Conservation (phyloP, 345 rosid species). For the Raphanus sativus region DNA sequence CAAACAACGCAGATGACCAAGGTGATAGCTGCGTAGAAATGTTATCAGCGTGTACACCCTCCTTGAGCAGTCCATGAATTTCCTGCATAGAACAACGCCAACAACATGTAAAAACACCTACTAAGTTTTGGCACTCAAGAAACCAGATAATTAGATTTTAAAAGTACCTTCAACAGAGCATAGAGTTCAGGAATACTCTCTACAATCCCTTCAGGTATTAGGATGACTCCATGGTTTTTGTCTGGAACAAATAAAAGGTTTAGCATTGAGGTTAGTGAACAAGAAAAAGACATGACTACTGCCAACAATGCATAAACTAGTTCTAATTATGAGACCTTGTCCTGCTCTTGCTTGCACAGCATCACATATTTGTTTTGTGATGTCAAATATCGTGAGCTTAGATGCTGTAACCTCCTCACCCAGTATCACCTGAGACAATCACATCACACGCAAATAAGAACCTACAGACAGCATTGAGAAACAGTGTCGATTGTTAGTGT, state of each 20-base stretch:
- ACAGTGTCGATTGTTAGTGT: not conserved
- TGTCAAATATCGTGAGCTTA: slow-evolving; percentile 91
- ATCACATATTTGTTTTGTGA: slow-evolving; percentile 87
- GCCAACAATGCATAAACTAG: slow-evolving; percentile 6
- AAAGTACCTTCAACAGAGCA: slow-evolving; percentile 80
- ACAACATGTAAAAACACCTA: not conserved
- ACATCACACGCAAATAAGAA: slow-evolving; percentile 15
- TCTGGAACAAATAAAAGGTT: slow-evolving; percentile 46
- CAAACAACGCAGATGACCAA: slow-evolving; percentile 90
- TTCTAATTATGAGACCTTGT: slow-evolving; percentile 49
- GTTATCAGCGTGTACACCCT: slow-evolving; percentile 57
- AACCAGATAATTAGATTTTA: not conserved
- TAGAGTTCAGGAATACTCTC: slow-evolving; percentile 97
- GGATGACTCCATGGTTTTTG: slow-evolving; percentile 89
- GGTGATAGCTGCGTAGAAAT: slow-evolving; percentile 85
- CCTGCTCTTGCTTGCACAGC: slow-evolving; percentile 93
- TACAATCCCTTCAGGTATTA: slow-evolving; percentile 93
- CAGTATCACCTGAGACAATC: slow-evolving; percentile 34
- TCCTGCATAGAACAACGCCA: slow-evolving; percentile 48
- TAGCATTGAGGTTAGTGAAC: slow-evolving; percentile 27
- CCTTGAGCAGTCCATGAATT: slow-evolving; percentile 73
- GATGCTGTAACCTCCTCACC: slow-evolving; percentile 99
- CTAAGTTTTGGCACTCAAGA: not conserved
- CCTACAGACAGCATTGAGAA: slow-evolving; percentile 3
- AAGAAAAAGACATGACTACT: slow-evolving; percentile 21